A percentile compares a stretch with the other conserved stretches of the same genome.
Evolutionary conservation across 106 monocot genomes (phyloP).

Genomic region (Alisma plantagoaquatica): DNA sequence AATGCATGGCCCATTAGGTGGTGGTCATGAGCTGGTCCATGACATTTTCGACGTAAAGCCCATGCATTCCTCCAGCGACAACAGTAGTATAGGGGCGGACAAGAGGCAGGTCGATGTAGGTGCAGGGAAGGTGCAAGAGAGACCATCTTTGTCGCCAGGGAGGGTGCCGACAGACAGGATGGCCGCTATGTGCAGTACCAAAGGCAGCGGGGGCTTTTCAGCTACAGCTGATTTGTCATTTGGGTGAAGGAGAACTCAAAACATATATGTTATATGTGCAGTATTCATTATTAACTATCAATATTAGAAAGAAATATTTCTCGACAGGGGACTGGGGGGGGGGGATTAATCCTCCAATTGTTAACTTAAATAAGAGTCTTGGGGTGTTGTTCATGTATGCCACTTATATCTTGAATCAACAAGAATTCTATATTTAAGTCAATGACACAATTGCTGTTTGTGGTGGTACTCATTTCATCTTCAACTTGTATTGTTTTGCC

Average conservation of each 20-base stretch:
- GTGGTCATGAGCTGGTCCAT: slow-evolving; percentile 21
- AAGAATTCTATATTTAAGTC: too few species aligned
- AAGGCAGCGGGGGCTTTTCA: slow-evolving; percentile 4
- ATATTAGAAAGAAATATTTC: background rate
- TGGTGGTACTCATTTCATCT: too few species aligned
- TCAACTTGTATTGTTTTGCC: too few species aligned
- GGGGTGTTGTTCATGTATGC: too few species aligned
- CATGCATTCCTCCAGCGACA: slow-evolving; percentile 21
- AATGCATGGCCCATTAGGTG: slow-evolving; percentile 8
- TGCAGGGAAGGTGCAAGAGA: slow-evolving; percentile 32
- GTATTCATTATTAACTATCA: too few species aligned
- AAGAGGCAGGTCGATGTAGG: slow-evolving; percentile 12
- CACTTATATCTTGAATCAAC: too few species aligned
- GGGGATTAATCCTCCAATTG: background rate
- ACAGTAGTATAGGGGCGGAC: slow-evolving; percentile 9
- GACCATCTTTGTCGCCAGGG: slow-evolving; percentile 36
- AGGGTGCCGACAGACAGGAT: slow-evolving; percentile 24
- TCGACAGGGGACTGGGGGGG: background rate
- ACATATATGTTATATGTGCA: too few species aligned
- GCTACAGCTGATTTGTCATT: slow-evolving; percentile 30
- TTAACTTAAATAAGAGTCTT: background rate
- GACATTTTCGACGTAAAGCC: slow-evolving; percentile 32
- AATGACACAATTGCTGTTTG: too few species aligned
- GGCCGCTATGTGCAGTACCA: slow-evolving; percentile 39
- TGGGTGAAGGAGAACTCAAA: slow-evolving; percentile 20